phyloP scores from a whole-genome alignment of 2,329 filamentous ascomycete species.

The Helminthosporium solani region DNA sequence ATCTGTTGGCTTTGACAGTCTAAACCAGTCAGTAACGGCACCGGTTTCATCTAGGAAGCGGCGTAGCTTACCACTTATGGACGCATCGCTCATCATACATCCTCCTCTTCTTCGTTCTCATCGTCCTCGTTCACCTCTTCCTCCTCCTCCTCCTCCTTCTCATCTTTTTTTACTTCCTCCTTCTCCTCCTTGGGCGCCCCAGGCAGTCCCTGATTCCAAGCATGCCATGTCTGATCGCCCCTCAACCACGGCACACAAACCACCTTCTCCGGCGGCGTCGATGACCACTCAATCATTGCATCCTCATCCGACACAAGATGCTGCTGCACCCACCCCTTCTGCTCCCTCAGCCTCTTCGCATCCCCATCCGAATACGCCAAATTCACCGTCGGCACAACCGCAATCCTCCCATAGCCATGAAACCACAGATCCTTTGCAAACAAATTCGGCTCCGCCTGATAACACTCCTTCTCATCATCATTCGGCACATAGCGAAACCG shows the following conservation, averaged over 20 bases:
- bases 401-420: conserved; percentile 49
- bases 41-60: not conserved
- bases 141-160: not conserved
- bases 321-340: conserved; percentile 52
- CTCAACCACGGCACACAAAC: conserved; percentile 48
- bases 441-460: conserved; percentile 56
- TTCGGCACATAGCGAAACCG: conserved; percentile 45
- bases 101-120: not conserved
- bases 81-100: not conserved
- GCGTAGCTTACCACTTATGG: not conserved
- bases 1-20: not conserved
- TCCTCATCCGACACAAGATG: conserved; percentile 36
- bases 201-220: conserved; percentile 4
- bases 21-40: not conserved
- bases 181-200: not conserved
- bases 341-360: conserved; percentile 49
- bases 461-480: conserved; percentile 49
- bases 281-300: conserved; percentile 47
- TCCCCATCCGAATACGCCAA: conserved; percentile 55
- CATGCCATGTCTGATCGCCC: not conserved
- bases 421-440: conserved; percentile 59
- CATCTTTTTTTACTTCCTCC: not conserved
- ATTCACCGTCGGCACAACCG: conserved; percentile 58
- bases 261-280: conserved; percentile 48
- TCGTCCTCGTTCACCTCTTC: not conserved